A percentile compares a stretch with the other conserved stretches of the same genome.
phyloP scores from a whole-genome alignment of 73 alveolate genomes.

The Paramecium sexaurelia region DNA sequence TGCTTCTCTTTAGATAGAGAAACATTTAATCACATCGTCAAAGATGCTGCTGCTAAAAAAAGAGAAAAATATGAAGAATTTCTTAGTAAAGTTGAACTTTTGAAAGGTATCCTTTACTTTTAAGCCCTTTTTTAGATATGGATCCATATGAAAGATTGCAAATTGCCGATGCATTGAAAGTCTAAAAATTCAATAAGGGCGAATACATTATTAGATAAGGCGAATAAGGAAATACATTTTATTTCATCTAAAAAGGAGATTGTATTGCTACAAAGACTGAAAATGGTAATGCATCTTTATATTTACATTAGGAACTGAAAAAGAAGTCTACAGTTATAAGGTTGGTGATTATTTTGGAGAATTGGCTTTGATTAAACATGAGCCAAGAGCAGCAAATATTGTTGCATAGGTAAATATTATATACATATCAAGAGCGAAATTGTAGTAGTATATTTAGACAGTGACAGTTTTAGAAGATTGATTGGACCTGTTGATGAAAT shows the following conservation, averaged over 20 bases:
- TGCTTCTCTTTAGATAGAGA: constrained; percentile 95
- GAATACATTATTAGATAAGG: constrained; percentile 94
- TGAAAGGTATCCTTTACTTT: neutral
- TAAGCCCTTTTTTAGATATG: constrained; percentile 75
- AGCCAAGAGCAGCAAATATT: constrained; percentile 97
- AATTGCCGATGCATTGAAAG: constrained; percentile 97
- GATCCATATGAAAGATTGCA: constrained; percentile 98
- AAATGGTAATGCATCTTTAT: neutral
- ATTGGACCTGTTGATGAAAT: constrained; percentile 67
- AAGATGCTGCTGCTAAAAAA: constrained; percentile 93
- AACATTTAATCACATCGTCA: constrained; percentile 93
- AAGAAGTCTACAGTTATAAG: constrained; percentile 83
- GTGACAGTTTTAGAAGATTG: constrained; percentile 62
- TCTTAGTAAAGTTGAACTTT: constrained; percentile 83
- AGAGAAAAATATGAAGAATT: constrained; percentile 93
- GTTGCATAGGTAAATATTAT: constrained; percentile 70
- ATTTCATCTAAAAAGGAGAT: constrained; percentile 93
- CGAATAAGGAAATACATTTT: constrained; percentile 96
- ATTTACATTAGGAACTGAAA: constrained; percentile 68
- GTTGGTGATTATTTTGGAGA: constrained; percentile 98
- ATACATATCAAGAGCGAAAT: constrained; percentile 45
- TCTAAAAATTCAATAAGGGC: constrained; percentile 81
- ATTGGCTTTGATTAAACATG: constrained; percentile 92
- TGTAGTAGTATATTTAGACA: constrained; percentile 47
- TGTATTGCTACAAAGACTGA: constrained; percentile 89